A percentile compares a stretch with the other conserved stretches of the same genome.
phyloP scores from a whole-genome alignment of 2,329 filamentous ascomycete species.

The Phialophora expanda region DNA sequence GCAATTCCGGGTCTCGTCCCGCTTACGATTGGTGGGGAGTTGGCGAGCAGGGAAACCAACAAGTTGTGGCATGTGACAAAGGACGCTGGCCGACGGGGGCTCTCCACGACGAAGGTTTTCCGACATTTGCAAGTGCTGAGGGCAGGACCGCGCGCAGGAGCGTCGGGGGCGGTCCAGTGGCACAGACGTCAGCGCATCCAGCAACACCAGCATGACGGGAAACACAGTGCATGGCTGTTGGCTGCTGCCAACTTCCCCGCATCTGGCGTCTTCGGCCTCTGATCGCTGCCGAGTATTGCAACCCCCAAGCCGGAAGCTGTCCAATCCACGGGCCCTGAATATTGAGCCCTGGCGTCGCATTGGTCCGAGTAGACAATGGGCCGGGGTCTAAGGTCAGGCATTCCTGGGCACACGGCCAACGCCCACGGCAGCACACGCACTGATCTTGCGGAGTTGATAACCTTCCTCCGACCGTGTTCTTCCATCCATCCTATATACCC shows the following conservation, averaged over 20 bases:
- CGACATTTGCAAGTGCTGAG: neutral
- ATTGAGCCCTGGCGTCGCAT: neutral
- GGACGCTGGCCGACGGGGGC: neutral
- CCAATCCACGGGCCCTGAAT: conserved; percentile 20
- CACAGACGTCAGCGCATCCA: conserved; percentile 1
- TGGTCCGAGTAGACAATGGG: conserved; percentile 5
- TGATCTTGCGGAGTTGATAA: conserved; percentile 24
- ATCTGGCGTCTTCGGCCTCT: conserved; percentile 17
- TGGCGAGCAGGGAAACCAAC: neutral
- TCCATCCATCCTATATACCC: conserved; percentile 17
- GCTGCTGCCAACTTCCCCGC: conserved; percentile 16
- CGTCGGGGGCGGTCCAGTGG: neutral
- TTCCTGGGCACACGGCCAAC: conserved; percentile 10
- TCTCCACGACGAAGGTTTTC: neutral
- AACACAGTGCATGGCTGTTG: conserved; percentile 4
- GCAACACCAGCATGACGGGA: neutral
- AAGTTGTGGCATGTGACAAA: conserved; percentile 11
- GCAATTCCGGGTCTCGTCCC: conserved; percentile 10
- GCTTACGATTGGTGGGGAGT: conserved; percentile 5
- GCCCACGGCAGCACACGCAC: conserved; percentile 17
- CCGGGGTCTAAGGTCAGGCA: conserved; percentile 13
- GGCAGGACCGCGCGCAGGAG: neutral
- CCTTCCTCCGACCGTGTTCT: conserved; percentile 30
- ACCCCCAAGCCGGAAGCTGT: conserved; percentile 2
- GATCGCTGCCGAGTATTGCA: conserved; percentile 12